Evolutionary conservation across 495 filamentous ascomycete species (phyloP).

Genomic region (Penicillium crystallinum): DNA sequence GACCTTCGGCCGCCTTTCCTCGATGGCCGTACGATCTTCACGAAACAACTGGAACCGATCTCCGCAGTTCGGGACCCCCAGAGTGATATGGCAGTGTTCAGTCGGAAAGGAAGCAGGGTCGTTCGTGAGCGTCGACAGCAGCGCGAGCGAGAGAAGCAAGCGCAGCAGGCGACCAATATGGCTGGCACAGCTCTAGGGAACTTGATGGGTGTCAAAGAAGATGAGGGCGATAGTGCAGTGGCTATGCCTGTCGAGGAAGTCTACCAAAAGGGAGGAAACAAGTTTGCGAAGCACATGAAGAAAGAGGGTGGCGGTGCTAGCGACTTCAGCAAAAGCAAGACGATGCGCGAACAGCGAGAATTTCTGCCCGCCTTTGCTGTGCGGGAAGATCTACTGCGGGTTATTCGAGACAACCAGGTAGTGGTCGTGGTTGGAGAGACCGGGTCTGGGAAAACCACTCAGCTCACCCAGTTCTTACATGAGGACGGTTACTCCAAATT

Average conservation of each 20-base stretch:
- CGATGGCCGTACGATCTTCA: conserved; percentile 92
- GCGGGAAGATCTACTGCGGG: conserved; percentile 86
- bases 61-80: conserved; percentile 90
- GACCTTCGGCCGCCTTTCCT: conserved; percentile 94
- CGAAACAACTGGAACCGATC: conserved; percentile 93
- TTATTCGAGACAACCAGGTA: conserved; percentile 96
- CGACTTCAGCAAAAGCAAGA: conserved; percentile 88
- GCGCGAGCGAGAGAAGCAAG: conserved; percentile 89
- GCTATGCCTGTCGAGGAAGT: conserved; percentile 71
- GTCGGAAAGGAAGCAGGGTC: conserved; percentile 88
- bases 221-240: conserved; percentile 84
- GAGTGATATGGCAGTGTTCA: conserved; percentile 99
- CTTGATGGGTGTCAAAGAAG: conserved; percentile 90
- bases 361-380: conserved; percentile 96
- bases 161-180: conserved; percentile 90
- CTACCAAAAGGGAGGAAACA: conserved; percentile 57
- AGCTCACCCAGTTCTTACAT: conserved; percentile 90
- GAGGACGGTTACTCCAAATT: conserved; percentile 85
- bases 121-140: conserved; percentile 89
- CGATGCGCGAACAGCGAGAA: conserved; percentile 85
- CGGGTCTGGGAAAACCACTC: conserved; percentile 93
- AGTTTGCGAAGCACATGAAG: conserved; percentile 88
- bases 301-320: conserved; percentile 78
- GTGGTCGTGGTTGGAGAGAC: conserved; percentile 95
- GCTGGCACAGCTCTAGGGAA: conserved; percentile 91